These are phyloP conservation scores for Spiraea crenata DNA, from an alignment of 331 rosid genomes.

Conservation along the genomic window DNA sequence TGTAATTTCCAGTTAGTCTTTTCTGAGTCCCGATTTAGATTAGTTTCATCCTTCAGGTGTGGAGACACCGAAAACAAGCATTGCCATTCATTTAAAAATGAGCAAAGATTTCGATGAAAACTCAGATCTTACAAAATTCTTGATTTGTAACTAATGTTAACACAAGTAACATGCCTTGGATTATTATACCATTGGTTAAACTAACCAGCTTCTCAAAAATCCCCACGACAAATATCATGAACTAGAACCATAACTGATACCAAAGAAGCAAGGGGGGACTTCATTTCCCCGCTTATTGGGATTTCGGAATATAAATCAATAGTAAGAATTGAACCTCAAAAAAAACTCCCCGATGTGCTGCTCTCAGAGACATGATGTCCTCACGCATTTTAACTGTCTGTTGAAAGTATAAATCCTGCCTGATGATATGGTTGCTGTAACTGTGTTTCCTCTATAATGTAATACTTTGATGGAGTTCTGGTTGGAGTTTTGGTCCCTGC, in stretches of 20 bases:
- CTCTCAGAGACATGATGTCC: constrained; percentile 38
- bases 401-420: constrained; percentile 63
- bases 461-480: constrained; percentile 38
- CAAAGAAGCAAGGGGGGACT: too few relatives aligned
- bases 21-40: too few relatives aligned
- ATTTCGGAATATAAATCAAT: background rate
- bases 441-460: constrained; percentile 56
- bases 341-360: constrained; percentile 11
- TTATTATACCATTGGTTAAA: background rate
- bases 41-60: too few relatives aligned
- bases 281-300: background rate
- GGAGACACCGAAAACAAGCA: too few relatives aligned
- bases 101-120: background rate
- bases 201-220: background rate
- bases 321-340: constrained; percentile 3
- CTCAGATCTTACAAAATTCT: background rate
- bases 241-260: too few relatives aligned
- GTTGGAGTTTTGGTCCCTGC: constrained; percentile 40
- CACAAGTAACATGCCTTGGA: background rate
- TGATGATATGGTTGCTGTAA: constrained; percentile 33
- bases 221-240: background rate
- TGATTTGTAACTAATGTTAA: too few relatives aligned
- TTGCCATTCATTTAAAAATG: background rate
- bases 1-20: too few relatives aligned
- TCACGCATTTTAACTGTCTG: constrained; percentile 55